phyloP scores from a whole-genome alignment of 23 red algal species.

The Cyanidium caldarium region DNA sequence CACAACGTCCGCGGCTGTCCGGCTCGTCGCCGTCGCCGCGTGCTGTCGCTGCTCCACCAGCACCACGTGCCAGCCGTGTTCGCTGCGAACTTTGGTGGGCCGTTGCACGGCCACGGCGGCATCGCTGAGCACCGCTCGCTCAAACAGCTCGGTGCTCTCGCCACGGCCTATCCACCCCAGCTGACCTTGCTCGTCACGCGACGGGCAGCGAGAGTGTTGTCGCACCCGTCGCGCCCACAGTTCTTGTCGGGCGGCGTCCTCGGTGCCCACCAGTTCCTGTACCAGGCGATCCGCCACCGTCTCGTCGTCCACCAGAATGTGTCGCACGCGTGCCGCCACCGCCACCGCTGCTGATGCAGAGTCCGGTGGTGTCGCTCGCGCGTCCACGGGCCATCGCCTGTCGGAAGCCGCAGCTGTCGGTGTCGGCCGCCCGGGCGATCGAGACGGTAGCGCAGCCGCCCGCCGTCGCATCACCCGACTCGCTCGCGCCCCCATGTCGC shows the following conservation, averaged over 20 bases:
- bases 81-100: neutral
- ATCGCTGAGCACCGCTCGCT: neutral
- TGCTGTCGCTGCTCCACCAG: neutral
- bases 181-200: neutral
- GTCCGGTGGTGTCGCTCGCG: neutral
- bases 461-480: too few species aligned
- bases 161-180: constrained; percentile 1
- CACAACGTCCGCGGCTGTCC: too few species aligned
- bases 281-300: neutral
- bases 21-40: neutral
- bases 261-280: neutral
- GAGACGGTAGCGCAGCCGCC: too few species aligned
- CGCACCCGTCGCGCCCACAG: neutral
- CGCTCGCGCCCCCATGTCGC: too few species aligned
- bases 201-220: neutral
- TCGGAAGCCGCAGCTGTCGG: too few species aligned
- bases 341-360: neutral
- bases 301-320: constrained; percentile 6
- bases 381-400: too few species aligned
- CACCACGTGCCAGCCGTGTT: constrained; percentile 1
- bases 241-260: neutral
- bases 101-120: too few species aligned
- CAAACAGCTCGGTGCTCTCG: neutral
- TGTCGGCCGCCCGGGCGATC: too few species aligned
- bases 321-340: neutral